Percentiles rank a stretch among this genome's conserved stretches.
These are phyloP conservation scores for Fusarium mundagurra DNA, from an alignment of 2,329 filamentous ascomycete genomes.

Conservation along the genomic window DNA sequence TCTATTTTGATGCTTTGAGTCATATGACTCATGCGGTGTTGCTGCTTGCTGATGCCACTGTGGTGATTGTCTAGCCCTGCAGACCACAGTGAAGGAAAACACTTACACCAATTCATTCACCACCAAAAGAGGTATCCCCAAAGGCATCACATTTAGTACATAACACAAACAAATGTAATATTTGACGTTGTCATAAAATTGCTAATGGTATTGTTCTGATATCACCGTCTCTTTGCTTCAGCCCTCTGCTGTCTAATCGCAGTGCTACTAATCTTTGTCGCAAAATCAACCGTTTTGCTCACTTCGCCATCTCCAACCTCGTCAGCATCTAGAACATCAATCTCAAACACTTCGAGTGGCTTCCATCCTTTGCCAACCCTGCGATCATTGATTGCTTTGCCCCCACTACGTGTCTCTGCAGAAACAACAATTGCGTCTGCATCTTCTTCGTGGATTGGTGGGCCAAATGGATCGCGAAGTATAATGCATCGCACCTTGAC, in stretches of 20 bases:
- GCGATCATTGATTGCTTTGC: slow-evolving; percentile 86
- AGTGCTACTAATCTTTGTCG: slow-evolving; percentile 64
- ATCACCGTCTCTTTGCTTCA: background rate
- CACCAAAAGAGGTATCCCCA: background rate
- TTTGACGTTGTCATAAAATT: fast-evolving
- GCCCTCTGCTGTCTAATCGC: slow-evolving; percentile 51
- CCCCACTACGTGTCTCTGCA: slow-evolving; percentile 85
- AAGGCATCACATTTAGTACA: background rate
- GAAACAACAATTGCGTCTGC: slow-evolving; percentile 88
- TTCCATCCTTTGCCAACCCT: slow-evolving; percentile 80
- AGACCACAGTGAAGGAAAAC: background rate
- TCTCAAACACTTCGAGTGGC: slow-evolving; percentile 82
- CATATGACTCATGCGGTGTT: background rate
- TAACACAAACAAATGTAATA: background rate
- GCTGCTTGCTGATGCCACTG: background rate
- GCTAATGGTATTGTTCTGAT: background rate
- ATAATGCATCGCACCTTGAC: slow-evolving; percentile 81
- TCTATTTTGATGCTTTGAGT: too few relatives aligned
- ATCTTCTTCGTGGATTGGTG: slow-evolving; percentile 82
- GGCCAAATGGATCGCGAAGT: slow-evolving; percentile 89
- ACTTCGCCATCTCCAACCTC: slow-evolving; percentile 48
- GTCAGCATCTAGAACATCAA: slow-evolving; percentile 81
- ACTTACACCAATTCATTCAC: background rate
- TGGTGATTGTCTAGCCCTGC: background rate
- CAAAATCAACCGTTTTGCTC: slow-evolving; percentile 69